Base-by-base conservation (phyloP, 352 stramenopile genomes). In the Pythium volutum region DNA sequence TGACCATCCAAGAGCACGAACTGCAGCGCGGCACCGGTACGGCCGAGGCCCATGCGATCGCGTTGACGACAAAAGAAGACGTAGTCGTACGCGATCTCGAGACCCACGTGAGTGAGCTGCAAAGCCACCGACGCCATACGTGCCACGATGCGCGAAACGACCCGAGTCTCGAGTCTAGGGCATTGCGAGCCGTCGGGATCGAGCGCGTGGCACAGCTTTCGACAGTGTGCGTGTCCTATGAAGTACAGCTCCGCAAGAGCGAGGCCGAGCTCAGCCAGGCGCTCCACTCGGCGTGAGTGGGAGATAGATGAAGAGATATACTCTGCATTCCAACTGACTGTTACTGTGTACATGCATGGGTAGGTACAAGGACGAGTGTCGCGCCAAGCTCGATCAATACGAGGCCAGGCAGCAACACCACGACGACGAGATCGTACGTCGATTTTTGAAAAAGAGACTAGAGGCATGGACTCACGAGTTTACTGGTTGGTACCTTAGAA, bases 21-120 rank as follows among this genome's bases (percentile, higher is more conserved):
- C 23, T 83, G 7, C 57, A 76, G 54, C 48, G 39, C 6, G 72
- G 66, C 6, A 36, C 47, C 20, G 33, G 55, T 9, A 15, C 34
- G 18, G 46, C 66, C 6, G 56, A 67, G 9, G 66, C 67, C 0
- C 8, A 57, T 5, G 22, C n/a, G 10, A 42, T 61, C 20, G 67
- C 65, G 1, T 26, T 45, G 42, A 5, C 69, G 7, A 70, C 41
- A 1, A 69, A 67, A 12, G 78, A 89, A 67, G 75, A 88, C 29
- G 66, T 63, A 9, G 82, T 77, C 11, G 25, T 89, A 15, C 43
- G 60, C n/a, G 79, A 89, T 39, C 70, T 89, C 20, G 64, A 84
- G 29, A 42, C 46, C 31, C 66, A 55, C n/a, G 72, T 70, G 16
- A 38, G 3, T 4, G 33, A 42, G 8, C 51, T 42, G 46, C 38